A percentile compares a stretch with the other conserved stretches of the same genome.
These are phyloP conservation scores for Inga leiocalycina DNA, from an alignment of 306 rosid genomes.

Conservation along the genomic window DNA sequence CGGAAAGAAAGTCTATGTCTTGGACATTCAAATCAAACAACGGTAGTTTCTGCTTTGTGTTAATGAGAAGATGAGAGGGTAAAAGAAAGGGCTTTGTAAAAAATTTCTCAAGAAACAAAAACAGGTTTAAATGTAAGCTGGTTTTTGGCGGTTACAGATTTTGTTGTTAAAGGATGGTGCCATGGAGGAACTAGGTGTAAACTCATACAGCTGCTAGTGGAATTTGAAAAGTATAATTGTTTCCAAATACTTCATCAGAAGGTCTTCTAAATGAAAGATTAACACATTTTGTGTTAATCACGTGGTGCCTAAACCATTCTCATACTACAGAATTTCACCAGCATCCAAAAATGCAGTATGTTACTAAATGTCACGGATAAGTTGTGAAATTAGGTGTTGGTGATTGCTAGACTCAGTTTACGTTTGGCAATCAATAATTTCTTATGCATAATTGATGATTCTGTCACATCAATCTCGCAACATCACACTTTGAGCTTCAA, in stretches of 20 bases:
- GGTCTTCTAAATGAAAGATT: background rate
- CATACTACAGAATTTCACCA: conserved; percentile 25
- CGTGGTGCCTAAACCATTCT: conserved; percentile 6
- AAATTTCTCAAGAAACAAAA: background rate
- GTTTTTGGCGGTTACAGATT: background rate
- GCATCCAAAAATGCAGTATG: conserved; percentile 22
- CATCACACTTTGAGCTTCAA: conserved; percentile 15
- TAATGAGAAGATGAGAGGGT: background rate
- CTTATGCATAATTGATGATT: conserved; percentile 28
- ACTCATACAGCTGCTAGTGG: background rate
- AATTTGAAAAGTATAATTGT: conserved; percentile 8
- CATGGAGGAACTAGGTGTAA: background rate
- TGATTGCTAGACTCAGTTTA: background rate
- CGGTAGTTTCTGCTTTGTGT: background rate
- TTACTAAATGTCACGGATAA: background rate
- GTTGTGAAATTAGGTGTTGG: conserved; percentile 12
- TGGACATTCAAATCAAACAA: conserved; percentile 1
- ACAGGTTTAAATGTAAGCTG: background rate
- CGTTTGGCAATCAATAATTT: conserved; percentile 17
- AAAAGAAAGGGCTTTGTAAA: background rate
- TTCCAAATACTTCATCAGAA: background rate
- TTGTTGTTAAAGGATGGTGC: background rate
- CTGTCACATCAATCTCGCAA: conserved; percentile 27
- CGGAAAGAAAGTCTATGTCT: conserved; percentile 4
- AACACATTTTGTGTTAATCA: background rate